Evolutionary conservation across 208 protist genomes (phyloP).

Genomic region (Leishmania braziliensis): DNA sequence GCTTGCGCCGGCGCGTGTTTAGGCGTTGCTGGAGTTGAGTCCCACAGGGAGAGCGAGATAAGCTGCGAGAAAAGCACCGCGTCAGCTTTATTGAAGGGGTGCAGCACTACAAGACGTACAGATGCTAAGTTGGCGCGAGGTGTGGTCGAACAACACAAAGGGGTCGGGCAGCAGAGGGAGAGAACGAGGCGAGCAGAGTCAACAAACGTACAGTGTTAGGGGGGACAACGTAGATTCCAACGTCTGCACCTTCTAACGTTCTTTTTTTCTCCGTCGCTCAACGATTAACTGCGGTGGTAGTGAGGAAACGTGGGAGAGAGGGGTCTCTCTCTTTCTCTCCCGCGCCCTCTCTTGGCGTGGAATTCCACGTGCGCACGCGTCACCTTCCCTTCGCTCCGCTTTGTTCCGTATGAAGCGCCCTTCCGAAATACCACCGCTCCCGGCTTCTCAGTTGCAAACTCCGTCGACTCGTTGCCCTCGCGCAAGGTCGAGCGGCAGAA

Average conservation of each 20-base stretch:
- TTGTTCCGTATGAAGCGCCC: not conserved
- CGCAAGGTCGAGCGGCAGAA: not conserved
- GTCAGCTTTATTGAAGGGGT: not conserved
- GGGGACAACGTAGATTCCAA: not conserved
- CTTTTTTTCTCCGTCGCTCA: not conserved
- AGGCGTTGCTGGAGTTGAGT: not conserved
- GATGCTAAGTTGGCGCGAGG: not conserved
- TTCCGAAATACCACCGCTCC: not conserved
- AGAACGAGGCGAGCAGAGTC: not conserved
- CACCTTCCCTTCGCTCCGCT: not conserved
- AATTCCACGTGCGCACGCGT: not conserved
- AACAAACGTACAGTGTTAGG: not conserved
- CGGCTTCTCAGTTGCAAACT: not conserved
- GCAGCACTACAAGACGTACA: not conserved
- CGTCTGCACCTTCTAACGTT: not conserved
- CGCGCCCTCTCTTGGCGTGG: not conserved
- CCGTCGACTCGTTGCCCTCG: not conserved
- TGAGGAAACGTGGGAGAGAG: not conserved
- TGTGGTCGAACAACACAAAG: not conserved
- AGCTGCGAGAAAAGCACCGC: not conserved
- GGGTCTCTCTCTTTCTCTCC: not conserved
- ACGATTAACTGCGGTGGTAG: not conserved
- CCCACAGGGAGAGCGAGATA: not conserved
- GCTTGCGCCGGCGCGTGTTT: not conserved
- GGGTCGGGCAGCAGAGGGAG: not conserved